phyloP scores from a whole-genome alignment of 2,329 filamentous ascomycete genomes.

The Passalora sequoiae region DNA sequence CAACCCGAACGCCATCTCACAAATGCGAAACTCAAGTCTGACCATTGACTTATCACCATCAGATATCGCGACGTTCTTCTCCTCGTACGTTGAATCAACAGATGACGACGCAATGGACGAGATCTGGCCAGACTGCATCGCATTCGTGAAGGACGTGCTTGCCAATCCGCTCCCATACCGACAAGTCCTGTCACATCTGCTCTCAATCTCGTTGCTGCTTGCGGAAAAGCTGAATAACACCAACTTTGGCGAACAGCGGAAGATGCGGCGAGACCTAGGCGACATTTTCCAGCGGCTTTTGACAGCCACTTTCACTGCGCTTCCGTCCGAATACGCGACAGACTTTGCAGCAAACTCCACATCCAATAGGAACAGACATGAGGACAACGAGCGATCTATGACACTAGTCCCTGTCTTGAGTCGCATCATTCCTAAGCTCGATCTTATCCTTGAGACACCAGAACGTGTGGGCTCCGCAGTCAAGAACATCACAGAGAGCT shows the following conservation, averaged over 20 bases:
- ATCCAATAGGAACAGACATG: slow-evolving; percentile 30
- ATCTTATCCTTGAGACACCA: slow-evolving; percentile 75
- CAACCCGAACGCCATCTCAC: slow-evolving; percentile 73
- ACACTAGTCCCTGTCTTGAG: slow-evolving; percentile 77
- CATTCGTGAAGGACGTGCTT: slow-evolving; percentile 82
- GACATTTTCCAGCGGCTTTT: slow-evolving; percentile 84
- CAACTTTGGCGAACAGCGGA: slow-evolving; percentile 88
- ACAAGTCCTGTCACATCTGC: slow-evolving; percentile 76
- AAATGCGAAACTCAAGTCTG: slow-evolving; percentile 76
- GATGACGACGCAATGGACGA: slow-evolving; percentile 98
- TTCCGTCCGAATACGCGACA: slow-evolving; percentile 21
- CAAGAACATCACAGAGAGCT: slow-evolving; percentile 72
- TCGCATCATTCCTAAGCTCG: slow-evolving; percentile 70
- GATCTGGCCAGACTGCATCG: slow-evolving; percentile 92
- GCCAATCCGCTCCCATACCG: slow-evolving; percentile 92
- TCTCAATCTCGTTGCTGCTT: slow-evolving; percentile 84
- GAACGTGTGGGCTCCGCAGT: slow-evolving; percentile 78
- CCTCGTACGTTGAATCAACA: slow-evolving; percentile 81
- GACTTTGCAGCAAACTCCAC: slow-evolving; percentile 13
- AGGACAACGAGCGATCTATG: slow-evolving; percentile 51
- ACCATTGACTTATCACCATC: slow-evolving; percentile 78
- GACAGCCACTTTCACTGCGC: slow-evolving; percentile 82
- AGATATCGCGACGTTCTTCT: slow-evolving; percentile 81
- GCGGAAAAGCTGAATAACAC: slow-evolving; percentile 97
- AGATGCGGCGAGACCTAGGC: slow-evolving; percentile 87